These are phyloP conservation scores for Brassica cretica DNA, from an alignment of 345 rosid genomes.

Conservation along the genomic window DNA sequence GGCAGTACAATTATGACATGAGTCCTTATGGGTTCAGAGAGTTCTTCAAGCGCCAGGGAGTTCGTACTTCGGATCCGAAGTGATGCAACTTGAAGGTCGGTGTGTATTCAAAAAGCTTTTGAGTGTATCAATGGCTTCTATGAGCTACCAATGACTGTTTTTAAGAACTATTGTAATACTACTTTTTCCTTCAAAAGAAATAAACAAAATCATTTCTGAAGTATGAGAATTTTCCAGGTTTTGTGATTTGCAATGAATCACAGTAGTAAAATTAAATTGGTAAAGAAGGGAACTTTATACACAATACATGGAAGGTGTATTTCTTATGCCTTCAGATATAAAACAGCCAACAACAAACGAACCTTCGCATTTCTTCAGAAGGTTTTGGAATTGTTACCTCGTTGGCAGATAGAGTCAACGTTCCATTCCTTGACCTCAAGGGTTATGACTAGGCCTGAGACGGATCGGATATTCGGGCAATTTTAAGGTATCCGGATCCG, in stretches of 20 bases:
- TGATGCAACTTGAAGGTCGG: constrained; percentile 20
- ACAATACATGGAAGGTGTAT: background rate
- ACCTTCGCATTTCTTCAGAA: background rate
- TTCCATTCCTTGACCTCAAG: background rate
- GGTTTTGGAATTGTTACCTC: background rate
- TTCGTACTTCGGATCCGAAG: constrained; percentile 47
- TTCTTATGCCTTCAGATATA: background rate
- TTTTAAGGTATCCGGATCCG: too few relatives aligned
- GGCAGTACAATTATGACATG: constrained; percentile 79
- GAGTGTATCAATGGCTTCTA: constrained; percentile 13
- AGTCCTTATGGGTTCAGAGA: constrained; percentile 95
- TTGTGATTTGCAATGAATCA: constrained; percentile 6
- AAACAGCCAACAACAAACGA: background rate
- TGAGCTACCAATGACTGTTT: constrained; percentile 2
- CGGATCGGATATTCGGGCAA: too few relatives aligned
- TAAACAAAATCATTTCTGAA: background rate
- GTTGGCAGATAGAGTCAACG: background rate
- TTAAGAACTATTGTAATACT: background rate
- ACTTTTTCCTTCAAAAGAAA: constrained; percentile 9
- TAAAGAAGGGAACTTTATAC: background rate
- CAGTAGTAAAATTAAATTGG: background rate
- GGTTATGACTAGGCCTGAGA: background rate
- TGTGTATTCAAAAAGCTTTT: constrained; percentile 17
- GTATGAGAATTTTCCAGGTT: constrained; percentile 13
- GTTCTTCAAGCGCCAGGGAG: constrained; percentile 77